Evolutionary conservation across 192 early-diverging fungal genomes (phyloP).

Genomic region (Cladochytrium replicatum): DNA sequence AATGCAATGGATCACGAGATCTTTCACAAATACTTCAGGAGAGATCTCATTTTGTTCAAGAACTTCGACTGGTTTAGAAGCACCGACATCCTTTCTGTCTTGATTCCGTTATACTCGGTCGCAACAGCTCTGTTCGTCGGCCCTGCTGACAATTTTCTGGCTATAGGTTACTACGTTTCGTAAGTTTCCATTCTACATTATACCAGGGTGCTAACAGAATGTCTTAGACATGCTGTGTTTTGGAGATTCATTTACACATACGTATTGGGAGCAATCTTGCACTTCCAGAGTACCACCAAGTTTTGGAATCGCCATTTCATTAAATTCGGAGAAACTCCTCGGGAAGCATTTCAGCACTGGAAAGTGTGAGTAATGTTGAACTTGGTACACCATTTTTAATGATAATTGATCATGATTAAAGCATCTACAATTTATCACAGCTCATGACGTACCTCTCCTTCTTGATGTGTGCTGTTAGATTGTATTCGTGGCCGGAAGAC

Average conservation of each 20-base stretch:
- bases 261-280: conserved; percentile 65
- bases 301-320: conserved; percentile 87
- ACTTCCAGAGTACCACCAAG: conserved; percentile 68
- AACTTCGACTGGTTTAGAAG: conserved; percentile 86
- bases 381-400: conserved; percentile 2
- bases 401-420: conserved; percentile 11
- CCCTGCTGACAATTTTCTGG: conserved; percentile 28
- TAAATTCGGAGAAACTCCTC: conserved; percentile 76
- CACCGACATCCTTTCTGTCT: conserved; percentile 68
- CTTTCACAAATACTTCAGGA: conserved; percentile 65
- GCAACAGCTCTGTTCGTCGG: conserved; percentile 51
- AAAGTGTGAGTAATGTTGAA: conserved; percentile 50
- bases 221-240: conserved; percentile 56
- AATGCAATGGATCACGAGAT: conserved; percentile 9
- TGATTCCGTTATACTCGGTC: conserved; percentile 67
- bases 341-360: conserved; percentile 91
- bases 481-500: conserved; percentile 64
- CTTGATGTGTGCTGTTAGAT: conserved; percentile 64
- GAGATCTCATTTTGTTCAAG: conserved; percentile 79
- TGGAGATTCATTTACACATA: conserved; percentile 85
- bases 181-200: conserved; percentile 7
- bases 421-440: conserved; percentile 82
- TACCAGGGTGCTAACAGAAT: conserved; percentile 9
- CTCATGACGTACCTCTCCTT: conserved; percentile 90
- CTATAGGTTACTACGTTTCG: conserved; percentile 29